Evolutionary conservation across 306 rosid species (phyloP).

Genomic region (Pterocarpus macrocarpus): DNA sequence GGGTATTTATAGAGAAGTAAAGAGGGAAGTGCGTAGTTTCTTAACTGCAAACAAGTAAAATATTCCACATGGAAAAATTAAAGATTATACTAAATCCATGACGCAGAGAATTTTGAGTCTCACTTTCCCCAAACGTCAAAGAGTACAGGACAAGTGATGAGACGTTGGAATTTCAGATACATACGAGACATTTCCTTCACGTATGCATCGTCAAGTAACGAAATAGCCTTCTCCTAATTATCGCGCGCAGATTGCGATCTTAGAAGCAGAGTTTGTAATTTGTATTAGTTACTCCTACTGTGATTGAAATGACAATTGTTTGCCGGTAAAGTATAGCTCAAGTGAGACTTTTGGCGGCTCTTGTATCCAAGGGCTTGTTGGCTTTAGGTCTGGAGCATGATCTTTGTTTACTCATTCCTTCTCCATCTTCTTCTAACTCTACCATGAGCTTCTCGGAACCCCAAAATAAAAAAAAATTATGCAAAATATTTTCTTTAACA

Average conservation of each 20-base stretch:
- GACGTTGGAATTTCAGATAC: slow-evolving; percentile 27
- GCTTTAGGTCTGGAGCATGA: too few species aligned
- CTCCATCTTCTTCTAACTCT: too few species aligned
- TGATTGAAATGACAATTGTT: slow-evolving; percentile 3
- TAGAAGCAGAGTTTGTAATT: not conserved
- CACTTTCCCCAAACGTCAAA: slow-evolving; percentile 17
- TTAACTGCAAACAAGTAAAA: slow-evolving; percentile 8
- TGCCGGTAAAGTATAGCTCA: too few species aligned
- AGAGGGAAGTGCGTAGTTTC: not conserved
- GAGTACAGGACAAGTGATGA: slow-evolving; percentile 15
- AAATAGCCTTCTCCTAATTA: not conserved
- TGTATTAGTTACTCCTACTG: not conserved
- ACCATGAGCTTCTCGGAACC: too few species aligned
- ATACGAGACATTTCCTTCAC: not conserved
- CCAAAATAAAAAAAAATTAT: too few species aligned
- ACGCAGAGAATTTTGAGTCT: slow-evolving; percentile 10
- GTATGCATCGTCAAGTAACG: not conserved
- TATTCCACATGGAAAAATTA: slow-evolving; percentile 33
- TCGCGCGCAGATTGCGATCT: not conserved
- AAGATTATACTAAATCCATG: slow-evolving; percentile 18
- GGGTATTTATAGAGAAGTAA: slow-evolving; percentile 53
- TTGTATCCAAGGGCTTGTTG: too few species aligned
- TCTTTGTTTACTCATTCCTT: too few species aligned
- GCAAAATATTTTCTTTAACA: too few species aligned
- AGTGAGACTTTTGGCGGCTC: too few species aligned